Conservation (phyloP, 768 basidiomycete genomes). For the Podaxis sp. region DNA sequence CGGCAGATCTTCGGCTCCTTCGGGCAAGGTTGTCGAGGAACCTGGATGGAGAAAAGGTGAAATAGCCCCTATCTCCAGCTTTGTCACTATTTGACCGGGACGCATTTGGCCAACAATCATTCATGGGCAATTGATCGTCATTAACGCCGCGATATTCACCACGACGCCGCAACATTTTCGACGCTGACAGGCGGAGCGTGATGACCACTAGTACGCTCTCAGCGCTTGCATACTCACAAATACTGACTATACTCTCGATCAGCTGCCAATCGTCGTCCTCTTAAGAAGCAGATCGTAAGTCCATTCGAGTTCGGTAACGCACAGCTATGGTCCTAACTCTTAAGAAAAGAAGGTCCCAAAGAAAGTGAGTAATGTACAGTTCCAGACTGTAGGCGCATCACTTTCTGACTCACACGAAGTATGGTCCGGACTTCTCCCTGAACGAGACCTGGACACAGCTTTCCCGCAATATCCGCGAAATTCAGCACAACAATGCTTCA, state of each 20-base stretch:
- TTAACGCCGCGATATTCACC: background rate
- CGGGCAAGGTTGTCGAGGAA: background rate
- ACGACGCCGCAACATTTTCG: background rate
- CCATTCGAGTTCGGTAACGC: background rate
- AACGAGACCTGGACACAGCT: constrained; percentile 85
- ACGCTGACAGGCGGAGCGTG: background rate
- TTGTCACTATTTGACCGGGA: constrained; percentile 5
- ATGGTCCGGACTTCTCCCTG: constrained; percentile 71
- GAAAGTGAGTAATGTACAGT: constrained; percentile 31
- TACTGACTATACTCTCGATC: background rate
- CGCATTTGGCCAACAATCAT: background rate
- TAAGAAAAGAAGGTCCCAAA: constrained; percentile 45
- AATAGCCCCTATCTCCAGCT: background rate
- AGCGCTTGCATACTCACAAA: background rate
- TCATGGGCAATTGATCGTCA: background rate
- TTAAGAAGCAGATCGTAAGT: constrained; percentile 42
- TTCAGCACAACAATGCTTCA: constrained; percentile 90
- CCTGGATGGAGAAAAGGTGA: background rate
- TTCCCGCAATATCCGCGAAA: constrained; percentile 85
- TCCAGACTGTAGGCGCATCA: background rate
- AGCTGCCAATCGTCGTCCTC: constrained; percentile 37
- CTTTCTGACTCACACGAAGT: constrained; percentile 39
- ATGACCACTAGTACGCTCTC: constrained; percentile 22
- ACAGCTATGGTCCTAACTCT: constrained; percentile 3
- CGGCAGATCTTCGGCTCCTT: too few relatives aligned